These are phyloP conservation scores for Pseudofabraea citricarpa DNA, from an alignment of 2,329 filamentous ascomycete species.

Conservation along the genomic window DNA sequence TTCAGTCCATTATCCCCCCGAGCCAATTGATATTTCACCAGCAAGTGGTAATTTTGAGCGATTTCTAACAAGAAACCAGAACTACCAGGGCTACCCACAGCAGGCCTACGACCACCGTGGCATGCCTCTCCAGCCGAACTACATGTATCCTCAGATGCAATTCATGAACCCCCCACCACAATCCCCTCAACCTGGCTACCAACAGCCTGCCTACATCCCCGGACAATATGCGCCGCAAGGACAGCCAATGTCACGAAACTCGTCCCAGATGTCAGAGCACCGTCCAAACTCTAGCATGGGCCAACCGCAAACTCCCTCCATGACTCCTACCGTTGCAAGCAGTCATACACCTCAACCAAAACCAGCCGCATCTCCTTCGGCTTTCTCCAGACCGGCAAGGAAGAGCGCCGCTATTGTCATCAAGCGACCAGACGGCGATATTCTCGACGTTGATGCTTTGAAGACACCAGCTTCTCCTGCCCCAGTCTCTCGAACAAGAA, in stretches of 20 bases:
- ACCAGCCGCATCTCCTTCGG: slow-evolving; percentile 32
- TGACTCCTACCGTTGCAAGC: slow-evolving; percentile 29
- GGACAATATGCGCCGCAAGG: slow-evolving; percentile 37
- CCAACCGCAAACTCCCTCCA: slow-evolving; percentile 27
- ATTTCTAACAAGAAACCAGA: slow-evolving; percentile 51
- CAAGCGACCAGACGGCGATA: slow-evolving; percentile 77
- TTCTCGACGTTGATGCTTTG: slow-evolving; percentile 61
- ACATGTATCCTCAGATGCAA: slow-evolving; percentile 40
- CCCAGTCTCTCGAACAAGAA: slow-evolving; percentile 51
- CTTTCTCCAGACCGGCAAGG: slow-evolving; percentile 24
- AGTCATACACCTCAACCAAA: slow-evolving; percentile 56
- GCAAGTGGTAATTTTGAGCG: slow-evolving; percentile 67
- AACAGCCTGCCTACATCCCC: slow-evolving; percentile 33
- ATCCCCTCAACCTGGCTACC: slow-evolving; percentile 42
- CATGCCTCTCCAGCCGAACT: slow-evolving; percentile 33
- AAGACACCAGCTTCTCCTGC: slow-evolving; percentile 60
- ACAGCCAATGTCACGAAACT: slow-evolving; percentile 74
- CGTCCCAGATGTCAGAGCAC: slow-evolving; percentile 70
- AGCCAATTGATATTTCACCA: slow-evolving; percentile 60
- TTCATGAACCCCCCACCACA: slow-evolving; percentile 44
- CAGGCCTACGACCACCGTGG: slow-evolving; percentile 42
- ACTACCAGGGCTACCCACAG: slow-evolving; percentile 49
- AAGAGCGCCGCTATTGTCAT: slow-evolving; percentile 78
- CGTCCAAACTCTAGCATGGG: slow-evolving; percentile 42
- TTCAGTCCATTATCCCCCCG: slow-evolving; percentile 22